These are phyloP conservation scores for Pseudozyma tsukubaensis DNA, from an alignment of 1,284 basidiomycete genomes.

Conservation along the genomic window DNA sequence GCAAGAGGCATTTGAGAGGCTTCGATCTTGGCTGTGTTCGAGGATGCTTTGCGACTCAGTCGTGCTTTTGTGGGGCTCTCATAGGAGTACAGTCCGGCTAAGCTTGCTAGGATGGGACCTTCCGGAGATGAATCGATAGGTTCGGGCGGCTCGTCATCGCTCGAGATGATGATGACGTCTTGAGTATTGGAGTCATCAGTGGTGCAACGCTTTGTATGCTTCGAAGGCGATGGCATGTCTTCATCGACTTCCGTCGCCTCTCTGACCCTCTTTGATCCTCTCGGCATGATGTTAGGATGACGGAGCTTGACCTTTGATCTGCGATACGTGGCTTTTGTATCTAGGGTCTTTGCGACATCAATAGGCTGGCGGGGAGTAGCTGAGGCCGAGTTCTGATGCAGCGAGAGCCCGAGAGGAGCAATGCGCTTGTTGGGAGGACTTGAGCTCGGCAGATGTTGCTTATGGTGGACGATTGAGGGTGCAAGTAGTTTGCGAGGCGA, in stretches of 20 bases:
- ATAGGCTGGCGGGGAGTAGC: neutral
- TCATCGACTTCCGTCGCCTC: neutral
- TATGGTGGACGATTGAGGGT: neutral
- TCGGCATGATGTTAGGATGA: no score
- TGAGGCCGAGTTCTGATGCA: constrained; percentile 1
- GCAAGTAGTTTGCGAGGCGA: constrained; percentile 18
- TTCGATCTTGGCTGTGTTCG: neutral
- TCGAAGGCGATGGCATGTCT: neutral
- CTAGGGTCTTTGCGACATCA: no score
- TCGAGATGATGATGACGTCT: constrained; percentile 28
- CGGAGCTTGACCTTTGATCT: no score
- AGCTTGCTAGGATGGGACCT: constrained; percentile 7
- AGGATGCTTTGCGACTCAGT: neutral
- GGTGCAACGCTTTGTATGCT: neutral
- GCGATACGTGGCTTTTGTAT: no score
- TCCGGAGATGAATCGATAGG: constrained; percentile 3
- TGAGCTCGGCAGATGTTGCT: no score
- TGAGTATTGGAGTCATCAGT: constrained; percentile 1
- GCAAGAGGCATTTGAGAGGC: neutral
- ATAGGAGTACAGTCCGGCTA: constrained; percentile 20
- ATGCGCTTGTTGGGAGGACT: neutral
- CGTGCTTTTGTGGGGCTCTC: constrained; percentile 15
- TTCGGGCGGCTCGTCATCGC: constrained; percentile 9
- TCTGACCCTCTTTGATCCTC: constrained; percentile 12
- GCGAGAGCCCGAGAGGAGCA: neutral